Percentiles rank a stretch among this genome's conserved stretches.
Evolutionary conservation across 1,139 yeast genomes (phyloP).

Genomic region (Ogataea hybrid): DNA sequence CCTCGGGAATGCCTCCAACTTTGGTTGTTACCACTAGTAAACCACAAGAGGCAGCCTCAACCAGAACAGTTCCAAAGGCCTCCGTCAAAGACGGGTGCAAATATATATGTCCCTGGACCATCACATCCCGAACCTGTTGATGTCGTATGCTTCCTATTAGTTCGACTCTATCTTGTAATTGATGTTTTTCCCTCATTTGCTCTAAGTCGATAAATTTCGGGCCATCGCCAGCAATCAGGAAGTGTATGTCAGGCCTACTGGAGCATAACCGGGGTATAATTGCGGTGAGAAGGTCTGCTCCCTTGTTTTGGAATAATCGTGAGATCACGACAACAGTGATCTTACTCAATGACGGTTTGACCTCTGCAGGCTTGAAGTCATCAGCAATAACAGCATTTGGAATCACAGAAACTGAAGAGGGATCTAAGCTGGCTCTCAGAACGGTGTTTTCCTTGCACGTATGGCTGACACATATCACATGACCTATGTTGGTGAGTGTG

Average conservation of each 20-base stretch:
- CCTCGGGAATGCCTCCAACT: constrained; percentile 98
- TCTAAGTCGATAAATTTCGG: constrained; percentile 92
- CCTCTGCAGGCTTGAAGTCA: constrained; percentile 65
- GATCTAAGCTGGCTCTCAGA: constrained; percentile 78
- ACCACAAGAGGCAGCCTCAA: constrained; percentile 98
- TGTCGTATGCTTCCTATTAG: constrained; percentile 87
- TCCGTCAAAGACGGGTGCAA: constrained; percentile 93
- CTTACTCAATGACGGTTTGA: constrained; percentile 27
- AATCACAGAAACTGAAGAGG: constrained; percentile 77
- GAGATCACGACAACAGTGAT: constrained; percentile 91
- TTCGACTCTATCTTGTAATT: constrained; percentile 84
- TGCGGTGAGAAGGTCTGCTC: constrained; percentile 85
- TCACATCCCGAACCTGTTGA: constrained; percentile 88
- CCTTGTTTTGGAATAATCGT: constrained; percentile 91
- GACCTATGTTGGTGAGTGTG: constrained; percentile 83
- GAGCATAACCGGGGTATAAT: constrained; percentile 82
- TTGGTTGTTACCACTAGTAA: constrained; percentile 89
- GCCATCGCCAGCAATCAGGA: constrained; percentile 94
- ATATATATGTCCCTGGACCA: constrained; percentile 93
- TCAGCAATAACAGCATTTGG: constrained; percentile 93
- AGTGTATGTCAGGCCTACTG: constrained; percentile 61
- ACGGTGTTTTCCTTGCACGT: constrained; percentile 97
- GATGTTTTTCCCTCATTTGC: constrained; percentile 88
- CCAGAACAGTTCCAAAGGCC: constrained; percentile 96
- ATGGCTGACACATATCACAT: constrained; percentile 92